Percentiles rank a stretch among this genome's conserved stretches.
Conservation (phyloP, 2,329 filamentous ascomycete species). For the Fusarium musae region DNA sequence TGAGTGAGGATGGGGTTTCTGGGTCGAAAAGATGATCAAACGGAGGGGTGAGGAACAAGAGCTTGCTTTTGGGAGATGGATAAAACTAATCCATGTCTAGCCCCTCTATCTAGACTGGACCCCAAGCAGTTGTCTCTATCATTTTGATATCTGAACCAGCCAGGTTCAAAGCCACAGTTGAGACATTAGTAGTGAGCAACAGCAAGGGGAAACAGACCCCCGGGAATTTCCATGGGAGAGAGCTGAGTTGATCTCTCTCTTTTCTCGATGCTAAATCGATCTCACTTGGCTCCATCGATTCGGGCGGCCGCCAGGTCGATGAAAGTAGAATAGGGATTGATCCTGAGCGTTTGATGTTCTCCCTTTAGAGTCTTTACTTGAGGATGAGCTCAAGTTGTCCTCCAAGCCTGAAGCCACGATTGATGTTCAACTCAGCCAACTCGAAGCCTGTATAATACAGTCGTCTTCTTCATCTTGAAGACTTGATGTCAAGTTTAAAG, state of each 20-base stretch:
- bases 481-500: conserved; percentile 44
- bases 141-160: conserved; percentile 37
- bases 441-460: conserved; percentile 26
- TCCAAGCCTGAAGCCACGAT: conserved; percentile 2
- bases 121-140: conserved; percentile 31
- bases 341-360: not conserved
- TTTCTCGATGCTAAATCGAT: conserved; percentile 24
- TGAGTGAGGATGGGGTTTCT: conserved; percentile 39
- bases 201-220: conserved; percentile 26
- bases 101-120: conserved; percentile 24
- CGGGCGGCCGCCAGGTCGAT: conserved; percentile 9
- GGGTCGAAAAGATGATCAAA: conserved; percentile 43
- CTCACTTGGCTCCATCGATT: conserved; percentile 10
- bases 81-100: conserved; percentile 41
- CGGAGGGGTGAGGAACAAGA: conserved; percentile 37
- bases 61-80: conserved; percentile 31
- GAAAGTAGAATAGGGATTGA: not conserved
- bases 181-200: conserved; percentile 36
- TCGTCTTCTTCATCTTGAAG: conserved; percentile 31
- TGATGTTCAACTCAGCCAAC: not conserved
- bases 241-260: conserved; percentile 25
- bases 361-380: not conserved
- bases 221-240: conserved; percentile 8
- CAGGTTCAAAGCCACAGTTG: conserved; percentile 35
- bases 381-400: not conserved